Conservation (phyloP, 2,329 filamentous ascomycete genomes). For the Alternaria brassicicola region DNA sequence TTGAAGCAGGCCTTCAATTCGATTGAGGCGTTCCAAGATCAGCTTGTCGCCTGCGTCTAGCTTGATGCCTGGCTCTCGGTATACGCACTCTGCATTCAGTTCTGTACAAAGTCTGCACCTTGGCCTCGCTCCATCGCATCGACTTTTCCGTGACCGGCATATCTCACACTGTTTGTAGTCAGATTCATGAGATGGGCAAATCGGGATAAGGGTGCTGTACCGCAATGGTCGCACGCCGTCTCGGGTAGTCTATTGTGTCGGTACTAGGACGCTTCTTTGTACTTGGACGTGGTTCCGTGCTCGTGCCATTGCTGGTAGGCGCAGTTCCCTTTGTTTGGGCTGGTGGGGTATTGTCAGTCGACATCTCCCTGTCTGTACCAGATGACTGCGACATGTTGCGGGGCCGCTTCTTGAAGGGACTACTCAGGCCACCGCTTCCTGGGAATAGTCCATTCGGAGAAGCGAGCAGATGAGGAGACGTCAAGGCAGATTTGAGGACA, state of each 20-base stretch:
- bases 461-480: slow-evolving; percentile 48
- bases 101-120: slow-evolving; percentile 86
- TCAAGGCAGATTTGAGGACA: slow-evolving; percentile 47
- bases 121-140: slow-evolving; percentile 78
- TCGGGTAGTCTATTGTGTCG: slow-evolving; percentile 52
- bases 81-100: slow-evolving; percentile 80
- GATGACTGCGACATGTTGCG: slow-evolving; percentile 54
- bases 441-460: slow-evolving; percentile 47
- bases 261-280: slow-evolving; percentile 49
- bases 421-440: slow-evolving; percentile 34
- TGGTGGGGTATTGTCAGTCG: slow-evolving; percentile 39
- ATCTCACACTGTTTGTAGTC: slow-evolving; percentile 71
- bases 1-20: slow-evolving; percentile 80
- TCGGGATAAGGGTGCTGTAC: slow-evolving; percentile 29
- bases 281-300: slow-evolving; percentile 33
- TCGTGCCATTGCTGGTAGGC: slow-evolving; percentile 39
- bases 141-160: slow-evolving; percentile 78
- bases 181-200: slow-evolving; percentile 17
- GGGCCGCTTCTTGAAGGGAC: slow-evolving; percentile 46
- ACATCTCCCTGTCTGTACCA: slow-evolving; percentile 50
- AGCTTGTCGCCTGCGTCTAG: slow-evolving; percentile 86
- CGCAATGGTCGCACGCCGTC: slow-evolving; percentile 51
- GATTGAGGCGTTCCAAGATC: slow-evolving; percentile 77
- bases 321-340: slow-evolving; percentile 37
- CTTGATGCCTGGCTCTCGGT: slow-evolving; percentile 85